A percentile compares a stretch with the other conserved stretches of the same genome.
phyloP scores from a whole-genome alignment of 2,329 filamentous ascomycete genomes.

The Elsinoe australis region DNA sequence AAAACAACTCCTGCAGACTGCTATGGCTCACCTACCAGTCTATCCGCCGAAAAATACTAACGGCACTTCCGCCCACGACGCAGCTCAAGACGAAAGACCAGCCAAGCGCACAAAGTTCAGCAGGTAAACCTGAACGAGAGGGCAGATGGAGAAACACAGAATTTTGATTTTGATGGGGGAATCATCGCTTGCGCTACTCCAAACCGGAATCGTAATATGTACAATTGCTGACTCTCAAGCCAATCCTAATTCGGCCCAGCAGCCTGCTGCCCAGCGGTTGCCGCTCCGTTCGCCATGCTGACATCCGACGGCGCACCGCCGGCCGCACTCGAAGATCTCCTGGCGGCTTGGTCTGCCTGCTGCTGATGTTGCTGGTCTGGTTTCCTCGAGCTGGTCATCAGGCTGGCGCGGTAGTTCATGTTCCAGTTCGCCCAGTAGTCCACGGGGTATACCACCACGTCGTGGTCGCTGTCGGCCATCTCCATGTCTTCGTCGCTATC shows the following conservation, averaged over 20 bases:
- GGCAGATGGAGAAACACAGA: constrained; percentile 22
- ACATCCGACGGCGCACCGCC: constrained; percentile 14
- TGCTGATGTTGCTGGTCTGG: constrained; percentile 14
- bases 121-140: constrained; percentile 11
- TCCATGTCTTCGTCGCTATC: constrained; percentile 57
- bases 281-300: constrained; percentile 18
- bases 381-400: constrained; percentile 26
- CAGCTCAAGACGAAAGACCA: constrained; percentile 13
- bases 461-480: constrained; percentile 68
- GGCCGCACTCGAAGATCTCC: constrained; percentile 18
- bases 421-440: constrained; percentile 58
- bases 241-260: not conserved
- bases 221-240: not conserved
- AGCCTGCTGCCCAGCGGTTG: constrained; percentile 18
- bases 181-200: constrained; percentile 13
- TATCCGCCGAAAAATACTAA: constrained; percentile 11
- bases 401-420: constrained; percentile 50
- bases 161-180: constrained; percentile 18
- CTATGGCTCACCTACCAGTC: constrained; percentile 29
- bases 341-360: constrained; percentile 15
- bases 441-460: constrained; percentile 64
- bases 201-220: constrained; percentile 12
- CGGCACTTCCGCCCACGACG: constrained; percentile 24
- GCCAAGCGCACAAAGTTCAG: constrained; percentile 31
- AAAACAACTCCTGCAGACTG: constrained; percentile 56